Percentiles rank a stretch among this genome's conserved stretches.
These are phyloP conservation scores for Colletotrichum gigasporum DNA, from an alignment of 2,329 filamentous ascomycete species.

Conservation along the genomic window DNA sequence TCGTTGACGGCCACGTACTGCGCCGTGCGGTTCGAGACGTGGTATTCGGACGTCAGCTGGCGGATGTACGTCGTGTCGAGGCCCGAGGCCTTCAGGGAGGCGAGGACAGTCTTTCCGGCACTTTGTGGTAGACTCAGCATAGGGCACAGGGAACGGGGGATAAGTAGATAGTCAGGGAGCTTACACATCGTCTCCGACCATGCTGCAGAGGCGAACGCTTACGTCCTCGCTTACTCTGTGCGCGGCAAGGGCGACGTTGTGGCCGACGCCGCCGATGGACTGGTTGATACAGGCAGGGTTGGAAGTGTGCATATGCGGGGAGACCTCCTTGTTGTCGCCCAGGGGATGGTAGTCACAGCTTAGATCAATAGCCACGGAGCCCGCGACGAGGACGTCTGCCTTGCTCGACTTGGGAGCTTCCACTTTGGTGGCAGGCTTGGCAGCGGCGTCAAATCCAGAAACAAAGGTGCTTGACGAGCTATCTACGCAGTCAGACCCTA, in stretches of 20 bases:
- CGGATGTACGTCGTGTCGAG: slow-evolving; percentile 73
- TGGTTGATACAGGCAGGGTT: slow-evolving; percentile 86
- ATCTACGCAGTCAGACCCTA: slow-evolving; percentile 34
- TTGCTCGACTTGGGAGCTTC: slow-evolving; percentile 34
- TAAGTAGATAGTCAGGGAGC: too few species aligned
- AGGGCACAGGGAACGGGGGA: not conserved
- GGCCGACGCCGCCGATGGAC: slow-evolving; percentile 88
- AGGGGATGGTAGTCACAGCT: slow-evolving; percentile 75
- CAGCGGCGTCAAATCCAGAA: slow-evolving; percentile 18
- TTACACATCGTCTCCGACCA: slow-evolving; percentile 81
- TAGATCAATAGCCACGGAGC: slow-evolving; percentile 88
- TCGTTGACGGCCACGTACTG: slow-evolving; percentile 95
- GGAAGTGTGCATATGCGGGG: slow-evolving; percentile 76
- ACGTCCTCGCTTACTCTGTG: slow-evolving; percentile 70
- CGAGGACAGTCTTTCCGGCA: slow-evolving; percentile 78
- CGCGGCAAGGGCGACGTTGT: slow-evolving; percentile 89
- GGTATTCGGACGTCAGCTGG: slow-evolving; percentile 57
- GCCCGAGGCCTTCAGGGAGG: slow-evolving; percentile 70
- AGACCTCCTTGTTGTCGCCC: slow-evolving; percentile 28
- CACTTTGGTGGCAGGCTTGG: not conserved
- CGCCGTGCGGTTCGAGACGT: slow-evolving; percentile 73
- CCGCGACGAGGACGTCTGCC: slow-evolving; percentile 83
- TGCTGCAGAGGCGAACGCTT: slow-evolving; percentile 79
- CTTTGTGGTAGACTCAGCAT: slow-evolving; percentile 45
- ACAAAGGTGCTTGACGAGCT: slow-evolving; percentile 28